Conservation (phyloP, 352 stramenopile genomes). For the Elongisporangium undulatum region DNA sequence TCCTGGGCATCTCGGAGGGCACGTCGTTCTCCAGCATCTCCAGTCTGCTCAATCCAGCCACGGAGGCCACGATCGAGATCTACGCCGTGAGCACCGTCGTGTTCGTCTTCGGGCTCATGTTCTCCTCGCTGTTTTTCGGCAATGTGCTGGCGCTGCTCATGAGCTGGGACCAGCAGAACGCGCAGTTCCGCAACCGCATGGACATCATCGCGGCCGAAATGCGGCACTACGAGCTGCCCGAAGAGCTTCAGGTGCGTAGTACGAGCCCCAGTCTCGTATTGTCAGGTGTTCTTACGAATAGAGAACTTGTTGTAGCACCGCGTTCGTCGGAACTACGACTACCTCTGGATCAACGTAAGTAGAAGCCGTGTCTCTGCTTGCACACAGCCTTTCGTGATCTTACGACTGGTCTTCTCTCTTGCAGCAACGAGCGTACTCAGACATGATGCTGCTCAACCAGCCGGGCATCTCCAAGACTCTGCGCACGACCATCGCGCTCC, state of each 20-base stretch:
- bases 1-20: constrained; percentile 67
- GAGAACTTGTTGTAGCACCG: constrained; percentile 46
- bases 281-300: too few relatives aligned
- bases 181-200: constrained; percentile 79
- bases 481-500: constrained; percentile 70
- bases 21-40: constrained; percentile 60
- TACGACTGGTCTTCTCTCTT: constrained; percentile 1
- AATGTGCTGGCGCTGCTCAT: constrained; percentile 77
- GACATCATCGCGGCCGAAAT: constrained; percentile 82
- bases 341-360: constrained; percentile 81
- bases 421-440: constrained; percentile 79
- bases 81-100: constrained; percentile 65
- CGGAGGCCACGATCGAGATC: constrained; percentile 36
- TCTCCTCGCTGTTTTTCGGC: constrained; percentile 74
- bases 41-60: constrained; percentile 31
- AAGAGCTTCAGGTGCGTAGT: constrained; percentile 44
- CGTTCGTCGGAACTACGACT: constrained; percentile 78
- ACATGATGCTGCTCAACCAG: constrained; percentile 82
- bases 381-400: not conserved
- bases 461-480: constrained; percentile 73
- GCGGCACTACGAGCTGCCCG: constrained; percentile 74
- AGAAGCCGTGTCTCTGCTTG: not conserved
- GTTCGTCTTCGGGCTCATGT: constrained; percentile 65
- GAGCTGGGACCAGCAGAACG: constrained; percentile 79
- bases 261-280: too few relatives aligned